Conservation (phyloP, 1,284 basidiomycete species). For the Cryptococcus neoformans region DNA sequence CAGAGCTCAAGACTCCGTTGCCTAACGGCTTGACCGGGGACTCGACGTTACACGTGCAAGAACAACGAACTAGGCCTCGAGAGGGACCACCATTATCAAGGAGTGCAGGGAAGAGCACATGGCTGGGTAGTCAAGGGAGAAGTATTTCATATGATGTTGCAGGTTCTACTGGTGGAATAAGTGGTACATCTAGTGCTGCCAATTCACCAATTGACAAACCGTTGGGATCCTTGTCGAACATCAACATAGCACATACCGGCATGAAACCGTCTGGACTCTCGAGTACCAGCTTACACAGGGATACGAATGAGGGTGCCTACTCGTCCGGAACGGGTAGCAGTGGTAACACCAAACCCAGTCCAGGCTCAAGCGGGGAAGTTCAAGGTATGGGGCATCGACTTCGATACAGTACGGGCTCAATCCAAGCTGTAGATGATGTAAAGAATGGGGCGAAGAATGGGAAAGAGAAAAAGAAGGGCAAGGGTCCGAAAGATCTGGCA, state of each 20-base stretch:
- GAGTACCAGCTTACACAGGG: conserved; percentile 3
- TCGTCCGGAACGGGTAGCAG: background rate
- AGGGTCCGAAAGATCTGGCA: conserved; percentile 37
- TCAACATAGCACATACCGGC: background rate
- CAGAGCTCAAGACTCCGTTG: background rate
- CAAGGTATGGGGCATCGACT: background rate
- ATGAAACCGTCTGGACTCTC: background rate
- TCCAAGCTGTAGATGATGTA: conserved; percentile 4
- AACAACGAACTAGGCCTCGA: background rate
- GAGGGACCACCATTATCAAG: background rate
- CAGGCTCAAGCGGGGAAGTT: conserved; percentile 1
- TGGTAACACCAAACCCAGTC: background rate
- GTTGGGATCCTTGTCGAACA: background rate
- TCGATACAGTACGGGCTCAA: conserved; percentile 5
- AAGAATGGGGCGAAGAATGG: conserved; percentile 7
- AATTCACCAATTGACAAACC: background rate
- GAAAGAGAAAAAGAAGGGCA: conserved; percentile 5
- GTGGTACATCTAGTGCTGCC: background rate
- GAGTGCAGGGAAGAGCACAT: background rate
- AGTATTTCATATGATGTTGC: background rate
- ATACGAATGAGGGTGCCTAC: background rate
- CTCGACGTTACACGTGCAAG: background rate
- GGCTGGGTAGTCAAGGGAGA: background rate
- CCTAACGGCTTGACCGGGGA: background rate
- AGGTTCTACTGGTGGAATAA: background rate